These are phyloP conservation scores for Spinacia oleracea DNA, from an alignment of 179 eudicot species.

Conservation along the genomic window DNA sequence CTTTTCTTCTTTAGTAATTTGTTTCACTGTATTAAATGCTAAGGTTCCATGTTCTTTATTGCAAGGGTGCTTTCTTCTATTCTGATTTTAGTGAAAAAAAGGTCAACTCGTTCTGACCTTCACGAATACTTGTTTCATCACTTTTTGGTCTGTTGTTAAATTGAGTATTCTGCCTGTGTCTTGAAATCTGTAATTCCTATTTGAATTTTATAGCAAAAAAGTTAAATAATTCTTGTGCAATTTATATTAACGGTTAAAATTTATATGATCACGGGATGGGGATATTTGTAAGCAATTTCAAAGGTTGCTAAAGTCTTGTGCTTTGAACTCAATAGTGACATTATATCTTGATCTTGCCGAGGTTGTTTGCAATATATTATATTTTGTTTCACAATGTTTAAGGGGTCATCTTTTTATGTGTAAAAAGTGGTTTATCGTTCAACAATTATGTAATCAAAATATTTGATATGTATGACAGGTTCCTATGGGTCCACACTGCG, in stretches of 20 bases:
- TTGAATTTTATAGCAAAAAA: not conserved
- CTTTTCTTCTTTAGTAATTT: not conserved
- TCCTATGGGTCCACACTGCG: conserved; percentile 97
- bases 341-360: not conserved
- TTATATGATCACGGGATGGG: not conserved
- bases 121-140: not conserved
- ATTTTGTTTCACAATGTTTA: not conserved
- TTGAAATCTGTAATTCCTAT: not conserved
- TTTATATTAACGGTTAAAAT: not conserved
- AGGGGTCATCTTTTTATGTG: not conserved
- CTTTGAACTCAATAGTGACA: not conserved
- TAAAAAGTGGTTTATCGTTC: not conserved
- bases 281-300: not conserved
- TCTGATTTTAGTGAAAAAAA: not conserved
- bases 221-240: not conserved
- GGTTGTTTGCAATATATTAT: not conserved
- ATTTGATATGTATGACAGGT: conserved; percentile 42
- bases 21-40: not conserved
- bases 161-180: not conserved
- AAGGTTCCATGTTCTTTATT: not conserved
- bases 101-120: not conserved
- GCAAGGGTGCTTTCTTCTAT: not conserved
- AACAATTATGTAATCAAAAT: not conserved
- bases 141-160: not conserved
- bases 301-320: not conserved